Evolutionary conservation across 768 basidiomycete species (phyloP), one percentile per base, ranked within the genome.

Genomic region (Pulveroboletus sp.): DNA sequence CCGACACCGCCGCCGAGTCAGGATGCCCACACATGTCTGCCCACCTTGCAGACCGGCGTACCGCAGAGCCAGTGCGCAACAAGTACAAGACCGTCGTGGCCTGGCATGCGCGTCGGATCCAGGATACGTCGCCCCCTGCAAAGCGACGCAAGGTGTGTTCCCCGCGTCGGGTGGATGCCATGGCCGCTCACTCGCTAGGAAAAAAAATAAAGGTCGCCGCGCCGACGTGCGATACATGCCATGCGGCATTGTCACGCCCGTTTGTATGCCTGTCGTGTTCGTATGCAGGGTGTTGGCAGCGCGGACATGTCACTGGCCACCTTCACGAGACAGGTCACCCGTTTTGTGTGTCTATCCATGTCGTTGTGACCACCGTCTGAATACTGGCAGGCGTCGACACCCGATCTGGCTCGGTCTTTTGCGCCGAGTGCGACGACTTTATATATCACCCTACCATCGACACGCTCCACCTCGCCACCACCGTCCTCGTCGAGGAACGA

Each of bases 371-470:
- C n/a, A n/a, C n/a, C n/a, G n/a, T n/a, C n/a, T n/a, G n/a, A n/a
- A n/a, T n/a, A n/a, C n/a, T n/a, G n/a, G n/a, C n/a, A 94, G 92
- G 85, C 59, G 79, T 81, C 23, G 91, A 94, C 63, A 72, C 80
- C 4, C 80, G 78, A 54, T 78, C 83, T 0, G 92, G 93, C n/a
- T 72, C 74, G 10, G 69, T 94, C 2, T 94, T 79, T 60, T 94
- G 93, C 62, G 64, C 70, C 3, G 70, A 75, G 29, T 94, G 92
- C 68, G 75, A 84, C 32, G 86, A 93, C 61, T 84, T 90, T 50
- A 75, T 90, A 20, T 85, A 85, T 56, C 73, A 87, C 53, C 54
- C 75, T 12, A 65, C 61, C 2, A 59, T 91, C 31, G 80, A 82
- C 34, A 63, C 68, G 8, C 47, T 78, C 8, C 72, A 77, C 52